Base-by-base conservation (phyloP, 2,329 filamentous ascomycete species). In the Nothomitra cinnamomea region DNA sequence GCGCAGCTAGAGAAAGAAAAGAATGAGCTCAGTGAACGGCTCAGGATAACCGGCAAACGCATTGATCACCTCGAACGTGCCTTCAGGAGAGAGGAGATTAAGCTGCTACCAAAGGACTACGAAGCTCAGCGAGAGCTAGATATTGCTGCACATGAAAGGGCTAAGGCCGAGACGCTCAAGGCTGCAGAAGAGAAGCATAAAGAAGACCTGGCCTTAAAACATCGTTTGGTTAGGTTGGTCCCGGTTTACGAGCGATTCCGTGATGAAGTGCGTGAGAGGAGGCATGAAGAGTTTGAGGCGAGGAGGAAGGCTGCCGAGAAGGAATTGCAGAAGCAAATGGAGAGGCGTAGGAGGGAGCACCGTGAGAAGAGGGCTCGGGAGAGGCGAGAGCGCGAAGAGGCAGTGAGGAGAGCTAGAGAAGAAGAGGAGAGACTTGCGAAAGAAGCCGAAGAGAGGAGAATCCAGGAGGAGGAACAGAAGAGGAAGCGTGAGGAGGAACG, bases 11-110 rank as follows among this genome's bases (percentile, higher is more conserved):
- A 96, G 72, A 89, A 90, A 62, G 92, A 96, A 75, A 98, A 96
- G 83, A 94, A 90, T 64, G 88, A 92, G 64, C 82, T 95, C 60
- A 87, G 85, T 58, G 88, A 95, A 70, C 87, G 85, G 66, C 79
- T 96, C 53, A 83, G 88, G 62, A 80, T 94, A 62, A 94, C 89
- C 56, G 87, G 85, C 67, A 96, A 95, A 79, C 85, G 92, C 59
- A 86, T 95, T 62, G 92, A 98, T 65, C 90, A 98, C 70, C 73
- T 98, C 61, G 92, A 98, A 74, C 86, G 92, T 72, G 92, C 92
- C 38, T 94, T 94, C 78, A 83, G 92, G 63, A 87, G 90, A 67
- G 92, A 96, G 71, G 92, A 98, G 70, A 72, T 83, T 64, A 95
- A 95, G 79, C 90, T 95, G 70, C 73, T 96, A 56, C 74, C 81